phyloP scores from a whole-genome alignment of 257 asterid species.

The Ilex asprella region DNA sequence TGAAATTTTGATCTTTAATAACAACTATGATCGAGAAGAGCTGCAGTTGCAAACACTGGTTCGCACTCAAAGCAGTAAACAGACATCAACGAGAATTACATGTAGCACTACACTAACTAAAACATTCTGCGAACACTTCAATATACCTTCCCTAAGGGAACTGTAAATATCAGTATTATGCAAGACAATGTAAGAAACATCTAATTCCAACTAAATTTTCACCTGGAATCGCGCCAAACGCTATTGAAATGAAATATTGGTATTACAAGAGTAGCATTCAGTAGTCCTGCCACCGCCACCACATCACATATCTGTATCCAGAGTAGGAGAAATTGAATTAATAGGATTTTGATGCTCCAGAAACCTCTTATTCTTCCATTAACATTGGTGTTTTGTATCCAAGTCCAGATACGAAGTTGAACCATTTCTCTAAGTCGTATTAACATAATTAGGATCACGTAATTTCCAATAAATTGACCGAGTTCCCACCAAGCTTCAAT shows the following conservation, averaged over 20 bases:
- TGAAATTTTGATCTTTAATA: too few relatives aligned
- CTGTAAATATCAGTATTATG: too few relatives aligned
- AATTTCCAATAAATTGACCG: not conserved
- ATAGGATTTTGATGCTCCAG: slow-evolving; percentile 1
- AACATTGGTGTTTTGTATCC: not conserved
- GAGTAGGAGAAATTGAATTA: slow-evolving; percentile 11
- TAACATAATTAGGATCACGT: not conserved
- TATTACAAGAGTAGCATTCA: slow-evolving; percentile 95
- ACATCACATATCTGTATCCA: slow-evolving; percentile 91
- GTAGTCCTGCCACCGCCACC: slow-evolving; percentile 95
- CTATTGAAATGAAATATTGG: slow-evolving; percentile 97
- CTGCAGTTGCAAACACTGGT: too few relatives aligned
- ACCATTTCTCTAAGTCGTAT: not conserved
- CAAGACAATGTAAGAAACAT: not conserved
- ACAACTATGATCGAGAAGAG: too few relatives aligned
- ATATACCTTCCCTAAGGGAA: too few relatives aligned
- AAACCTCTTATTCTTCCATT: not conserved
- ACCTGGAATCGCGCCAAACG: slow-evolving; percentile 99
- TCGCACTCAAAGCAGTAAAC: too few relatives aligned
- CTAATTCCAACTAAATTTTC: slow-evolving; percentile 13
- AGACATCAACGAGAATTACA: too few relatives aligned
- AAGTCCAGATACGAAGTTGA: not conserved
- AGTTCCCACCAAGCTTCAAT: not conserved
- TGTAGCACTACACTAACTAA: too few relatives aligned
- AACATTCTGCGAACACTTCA: too few relatives aligned